A percentile compares a stretch with the other conserved stretches of the same genome.
Evolutionary conservation across 2,329 filamentous ascomycete genomes (phyloP).

Genomic region (Clarireedia paspali): DNA sequence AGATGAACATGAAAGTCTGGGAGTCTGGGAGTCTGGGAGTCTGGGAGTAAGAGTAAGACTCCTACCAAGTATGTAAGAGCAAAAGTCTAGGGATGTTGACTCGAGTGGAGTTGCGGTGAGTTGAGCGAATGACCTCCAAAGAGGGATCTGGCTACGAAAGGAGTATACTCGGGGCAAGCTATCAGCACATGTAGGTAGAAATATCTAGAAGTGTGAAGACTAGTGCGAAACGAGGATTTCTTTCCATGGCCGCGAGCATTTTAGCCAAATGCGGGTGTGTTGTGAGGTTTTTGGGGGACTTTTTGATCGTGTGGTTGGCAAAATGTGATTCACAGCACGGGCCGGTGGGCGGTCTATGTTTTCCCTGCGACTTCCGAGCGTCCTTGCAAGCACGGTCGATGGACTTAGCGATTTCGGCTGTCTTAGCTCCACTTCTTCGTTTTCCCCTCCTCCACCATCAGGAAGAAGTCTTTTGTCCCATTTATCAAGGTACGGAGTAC

Average conservation of each 20-base stretch:
- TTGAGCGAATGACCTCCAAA: background rate
- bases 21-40: no score
- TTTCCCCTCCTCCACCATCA: background rate
- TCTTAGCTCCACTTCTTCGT: background rate
- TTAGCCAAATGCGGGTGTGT: background rate
- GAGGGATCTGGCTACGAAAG: background rate
- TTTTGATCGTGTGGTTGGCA: no score
- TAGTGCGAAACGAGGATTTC: background rate
- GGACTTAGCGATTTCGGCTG: no score
- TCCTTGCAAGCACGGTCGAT: no score
- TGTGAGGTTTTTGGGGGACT: background rate
- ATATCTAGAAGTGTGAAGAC: background rate
- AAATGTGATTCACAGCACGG: background rate
- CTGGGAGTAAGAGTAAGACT: no score
- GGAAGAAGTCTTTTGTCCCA: no score
- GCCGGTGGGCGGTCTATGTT: no score
- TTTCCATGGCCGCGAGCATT: background rate
- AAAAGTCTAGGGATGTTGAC: no score
- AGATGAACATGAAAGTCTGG: no score
- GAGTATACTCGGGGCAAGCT: background rate
- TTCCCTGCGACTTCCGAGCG: no score
- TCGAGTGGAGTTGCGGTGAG: background rate
- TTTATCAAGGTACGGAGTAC: no score
- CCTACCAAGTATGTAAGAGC: no score
- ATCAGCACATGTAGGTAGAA: background rate